Percentiles rank a stretch among this genome's conserved stretches.
phyloP scores from a whole-genome alignment of 179 eudicot species.

The Beta lomatogona region DNA sequence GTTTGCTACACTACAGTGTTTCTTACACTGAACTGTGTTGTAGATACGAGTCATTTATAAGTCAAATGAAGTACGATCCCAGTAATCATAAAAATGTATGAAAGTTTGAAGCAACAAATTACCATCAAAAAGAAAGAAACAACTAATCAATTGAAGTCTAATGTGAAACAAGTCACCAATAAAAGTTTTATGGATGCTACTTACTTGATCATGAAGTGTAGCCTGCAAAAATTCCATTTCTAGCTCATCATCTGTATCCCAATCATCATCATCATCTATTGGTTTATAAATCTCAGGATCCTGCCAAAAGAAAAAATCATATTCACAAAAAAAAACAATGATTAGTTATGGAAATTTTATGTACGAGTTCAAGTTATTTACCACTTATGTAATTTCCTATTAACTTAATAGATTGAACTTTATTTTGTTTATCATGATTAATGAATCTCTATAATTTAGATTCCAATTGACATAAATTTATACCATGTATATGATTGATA shows the following conservation, averaged over 20 bases:
- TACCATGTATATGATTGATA: too few relatives aligned
- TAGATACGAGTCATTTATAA: neutral
- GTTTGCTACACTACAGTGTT: neutral
- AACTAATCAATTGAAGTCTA: neutral
- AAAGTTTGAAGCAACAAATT: neutral
- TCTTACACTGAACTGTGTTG: neutral
- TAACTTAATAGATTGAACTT: neutral
- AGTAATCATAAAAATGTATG: neutral
- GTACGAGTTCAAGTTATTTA: neutral
- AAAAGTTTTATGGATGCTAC: neutral
- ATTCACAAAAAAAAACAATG: neutral
- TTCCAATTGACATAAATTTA: too few relatives aligned
- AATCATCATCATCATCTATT: neutral
- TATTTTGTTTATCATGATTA: neutral
- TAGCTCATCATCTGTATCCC: conserved; percentile 39
- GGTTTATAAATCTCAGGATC: conserved; percentile 2
- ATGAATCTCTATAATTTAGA: neutral
- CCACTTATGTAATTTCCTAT: neutral
- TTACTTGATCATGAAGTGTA: conserved; percentile 14
- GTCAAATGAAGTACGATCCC: neutral
- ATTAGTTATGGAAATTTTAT: neutral
- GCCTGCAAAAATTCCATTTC: conserved; percentile 28
- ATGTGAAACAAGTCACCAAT: neutral
- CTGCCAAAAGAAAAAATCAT: neutral
- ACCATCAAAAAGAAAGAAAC: neutral